Evolutionary conservation across 345 rosid species (phyloP).

Genomic region (Camelina neglecta): DNA sequence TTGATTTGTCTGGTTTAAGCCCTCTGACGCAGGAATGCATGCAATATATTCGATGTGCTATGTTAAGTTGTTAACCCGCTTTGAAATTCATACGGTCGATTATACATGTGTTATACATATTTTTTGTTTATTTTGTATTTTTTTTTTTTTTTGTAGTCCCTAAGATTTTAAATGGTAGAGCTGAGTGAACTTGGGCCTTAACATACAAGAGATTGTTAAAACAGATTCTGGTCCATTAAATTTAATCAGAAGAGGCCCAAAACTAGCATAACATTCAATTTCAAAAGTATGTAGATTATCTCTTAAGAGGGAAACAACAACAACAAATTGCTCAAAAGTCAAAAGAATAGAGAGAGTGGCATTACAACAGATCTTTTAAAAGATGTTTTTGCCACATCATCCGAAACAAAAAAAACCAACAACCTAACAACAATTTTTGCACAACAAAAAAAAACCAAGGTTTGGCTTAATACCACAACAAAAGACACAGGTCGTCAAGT

Average conservation of each 20-base stretch:
- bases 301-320: slow-evolving; percentile 12
- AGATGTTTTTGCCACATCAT: not conserved
- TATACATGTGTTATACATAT: not conserved
- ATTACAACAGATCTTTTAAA: slow-evolving; percentile 24
- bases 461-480: slow-evolving; percentile 24
- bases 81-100: not conserved
- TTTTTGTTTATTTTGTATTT: not conserved
- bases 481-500: not conserved
- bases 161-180: not conserved
- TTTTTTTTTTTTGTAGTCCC: not conserved
- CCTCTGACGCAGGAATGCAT: not conserved
- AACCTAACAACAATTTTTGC: slow-evolving; percentile 33
- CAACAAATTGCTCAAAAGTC: slow-evolving; percentile 31
- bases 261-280: not conserved
- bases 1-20: not conserved
- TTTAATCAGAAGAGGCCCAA: not conserved
- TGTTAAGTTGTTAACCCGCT: not conserved
- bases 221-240: not conserved
- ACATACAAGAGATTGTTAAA: not conserved
- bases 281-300: slow-evolving; percentile 2
- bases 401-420: slow-evolving; percentile 7
- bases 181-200: slow-evolving; percentile 9
- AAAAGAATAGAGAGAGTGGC: slow-evolving; percentile 32
- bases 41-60: not conserved
- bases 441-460: slow-evolving; percentile 25